Evolutionary conservation across 2,329 filamentous ascomycete genomes (phyloP), one percentile per base, ranked within the genome.

Genomic region (Stachybotrys echinatus): DNA sequence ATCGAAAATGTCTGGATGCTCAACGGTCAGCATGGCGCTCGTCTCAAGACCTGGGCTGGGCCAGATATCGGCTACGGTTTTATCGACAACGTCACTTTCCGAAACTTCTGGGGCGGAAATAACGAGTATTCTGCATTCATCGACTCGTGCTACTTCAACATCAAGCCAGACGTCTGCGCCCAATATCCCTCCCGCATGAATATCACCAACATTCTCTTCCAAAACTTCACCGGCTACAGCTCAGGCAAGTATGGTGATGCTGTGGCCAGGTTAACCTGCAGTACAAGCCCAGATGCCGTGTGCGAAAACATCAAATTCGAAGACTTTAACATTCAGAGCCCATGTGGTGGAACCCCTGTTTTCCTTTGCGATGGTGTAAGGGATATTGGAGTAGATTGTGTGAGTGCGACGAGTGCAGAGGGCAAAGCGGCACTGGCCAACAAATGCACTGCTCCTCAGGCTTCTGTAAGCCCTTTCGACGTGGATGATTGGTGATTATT

Each of bases 141-240:
- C 20, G 58, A 60, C 45, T 60, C 58, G 0, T 60, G 58, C 47
- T 60, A 60, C 50, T 60, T 60, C 52, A 59, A 60, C 48, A 54
- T 59, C 40, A 45, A 55, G 42, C 39, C 53, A 3, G 39, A 48
- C 2, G 50, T 48, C 8, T 56, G 58, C 37, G 52, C 58, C 2
- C 31, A 54, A 37, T 59, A 60, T 37, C 58, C 58, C 3, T 60
- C 58, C 3, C 49, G 53, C 19, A 57, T 60, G 55, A 57, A 60
- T 48, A 59, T 60, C 21, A 60, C 55, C 27, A 60, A 60, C 48
- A 34, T 60, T 12, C 49, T 57, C 37, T 60, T 60, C 20, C 48
- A 60, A n/a, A 60, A 60, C 54, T 60, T 60, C 4, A 56, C 56
- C 0, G 58, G 58, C 1, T 58, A 56, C 34, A 58, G 48, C n/a